These are phyloP conservation scores for Hypomontagnella submonticulosa DNA, from an alignment of 495 filamentous ascomycete species.

Conservation along the genomic window DNA sequence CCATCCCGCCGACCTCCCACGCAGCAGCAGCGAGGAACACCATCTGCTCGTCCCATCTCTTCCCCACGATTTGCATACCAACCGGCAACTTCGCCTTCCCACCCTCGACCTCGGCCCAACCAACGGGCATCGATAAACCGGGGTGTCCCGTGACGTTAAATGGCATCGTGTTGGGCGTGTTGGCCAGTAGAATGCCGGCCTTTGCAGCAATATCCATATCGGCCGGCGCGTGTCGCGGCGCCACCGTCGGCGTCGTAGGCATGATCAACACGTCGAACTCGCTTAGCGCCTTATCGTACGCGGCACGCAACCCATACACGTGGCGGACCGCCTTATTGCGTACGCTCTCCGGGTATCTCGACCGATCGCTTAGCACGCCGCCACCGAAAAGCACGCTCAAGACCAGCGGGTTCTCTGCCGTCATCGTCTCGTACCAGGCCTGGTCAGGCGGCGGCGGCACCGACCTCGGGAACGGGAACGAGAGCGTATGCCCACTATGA, in stretches of 20 bases:
- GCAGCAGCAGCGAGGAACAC: conserved; percentile 55
- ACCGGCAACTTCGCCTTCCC: conserved; percentile 55
- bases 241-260: conserved; percentile 58
- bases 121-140: conserved; percentile 60
- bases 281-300: conserved; percentile 57
- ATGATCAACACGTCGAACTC: conserved; percentile 59
- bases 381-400: conserved; percentile 51
- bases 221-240: conserved; percentile 37
- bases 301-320: conserved; percentile 54
- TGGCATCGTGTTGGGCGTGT: conserved; percentile 61
- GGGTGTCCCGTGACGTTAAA: conserved; percentile 68
- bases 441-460: conserved; percentile 45
- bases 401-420: conserved; percentile 47
- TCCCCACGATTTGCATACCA: conserved; percentile 64
- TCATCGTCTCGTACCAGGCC: conserved; percentile 49
- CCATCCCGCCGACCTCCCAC: conserved; percentile 53
- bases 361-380: conserved; percentile 43
- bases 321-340: conserved; percentile 57
- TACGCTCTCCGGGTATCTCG: conserved; percentile 38
- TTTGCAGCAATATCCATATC: conserved; percentile 38
- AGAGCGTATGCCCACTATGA: conserved; percentile 40
- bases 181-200: conserved; percentile 51
- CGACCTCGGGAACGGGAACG: conserved; percentile 36
- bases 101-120: conserved; percentile 52
- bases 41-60: conserved; percentile 53